These are phyloP conservation scores for Cystobasidiaceae sp. DNA, from an alignment of 1,284 basidiomycete species.

Conservation along the genomic window DNA sequence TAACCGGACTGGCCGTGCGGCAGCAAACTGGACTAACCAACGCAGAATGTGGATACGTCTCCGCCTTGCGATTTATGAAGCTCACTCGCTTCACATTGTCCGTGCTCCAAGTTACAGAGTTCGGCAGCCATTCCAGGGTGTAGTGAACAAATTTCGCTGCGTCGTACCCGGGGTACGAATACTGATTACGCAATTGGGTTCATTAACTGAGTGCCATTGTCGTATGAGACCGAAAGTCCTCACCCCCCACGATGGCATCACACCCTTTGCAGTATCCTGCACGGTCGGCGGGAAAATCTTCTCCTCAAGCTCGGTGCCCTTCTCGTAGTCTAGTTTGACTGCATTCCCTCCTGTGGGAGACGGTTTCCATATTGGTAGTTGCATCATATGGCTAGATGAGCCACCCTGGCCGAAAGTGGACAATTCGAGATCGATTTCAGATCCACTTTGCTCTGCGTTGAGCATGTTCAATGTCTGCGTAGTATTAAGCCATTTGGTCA, in stretches of 20 bases:
- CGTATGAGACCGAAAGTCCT: too few species aligned
- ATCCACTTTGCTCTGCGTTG: background rate
- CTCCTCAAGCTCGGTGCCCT: background rate
- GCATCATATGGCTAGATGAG: conserved; percentile 2
- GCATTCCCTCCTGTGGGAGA: background rate
- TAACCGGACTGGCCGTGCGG: background rate
- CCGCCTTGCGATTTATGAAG: background rate
- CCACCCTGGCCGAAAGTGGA: background rate
- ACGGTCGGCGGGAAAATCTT: too few species aligned
- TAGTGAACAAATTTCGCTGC: background rate
- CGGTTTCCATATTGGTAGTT: conserved; percentile 9
- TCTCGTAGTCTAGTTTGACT: background rate
- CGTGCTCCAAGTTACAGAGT: background rate
- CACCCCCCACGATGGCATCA: too few species aligned
- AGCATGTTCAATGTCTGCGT: background rate
- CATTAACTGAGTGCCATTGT: too few species aligned
- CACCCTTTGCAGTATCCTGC: too few species aligned
- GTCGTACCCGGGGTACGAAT: background rate
- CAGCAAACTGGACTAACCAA: background rate
- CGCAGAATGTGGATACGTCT: background rate
- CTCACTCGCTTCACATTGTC: background rate
- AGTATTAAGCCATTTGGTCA: too few species aligned
- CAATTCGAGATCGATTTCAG: conserved; percentile 8
- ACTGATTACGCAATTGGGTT: too few species aligned
- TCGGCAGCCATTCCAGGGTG: conserved; percentile 3